Evolutionary conservation across 169 alveolate genomes (phyloP), one percentile per base, ranked within the genome.

Genomic region (Plasmodium sp.): DNA sequence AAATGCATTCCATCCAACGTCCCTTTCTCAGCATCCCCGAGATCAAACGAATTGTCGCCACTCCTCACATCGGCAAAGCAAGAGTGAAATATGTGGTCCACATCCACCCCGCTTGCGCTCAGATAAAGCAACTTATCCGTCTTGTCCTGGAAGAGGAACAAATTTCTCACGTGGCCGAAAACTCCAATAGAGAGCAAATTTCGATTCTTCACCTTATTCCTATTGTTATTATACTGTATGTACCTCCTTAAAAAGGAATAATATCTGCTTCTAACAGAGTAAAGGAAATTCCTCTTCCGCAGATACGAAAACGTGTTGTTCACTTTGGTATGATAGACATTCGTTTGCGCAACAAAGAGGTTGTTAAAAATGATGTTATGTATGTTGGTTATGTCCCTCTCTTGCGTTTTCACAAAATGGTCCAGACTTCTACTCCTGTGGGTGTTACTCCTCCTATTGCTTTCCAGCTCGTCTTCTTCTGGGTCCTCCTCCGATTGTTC

Each of bases 251-350:
- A 90, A 90, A 90, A 90, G n/a, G n/a, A 39, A 67, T 90, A 80
- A 45, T 80, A 90, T 79, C 41, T 90, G 73, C 73, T 90, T 90
- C 56, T 90, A 67, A 90, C 67, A 10, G 91, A 90, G 73, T 90
- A 80, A 31, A 90, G 51, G 14, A 90, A 80, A 22, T 90, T 81
- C 22, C 67, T 72, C 73, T 80, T 90, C 73, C 83, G 80, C 31
- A 90, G 82, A 80, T 80, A 90, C 27, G 54, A 33, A 27, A 84
- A 45, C 6, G 93, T 84, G 54, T 90, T 90, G 74, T 90, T 90
- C 39, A 80, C 77, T 80, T 79, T 90, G 6, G 83, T 90, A 36
- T 90, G 94, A 80, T 90, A 90, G n/a, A 90, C 62, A 90, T 90
- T 90, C 51, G 72, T 80, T 27, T 90, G 91, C 10, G 81, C 45